Evolutionary conservation across 1,284 basidiomycete species (phyloP).

Genomic region (Flammula alnicola): DNA sequence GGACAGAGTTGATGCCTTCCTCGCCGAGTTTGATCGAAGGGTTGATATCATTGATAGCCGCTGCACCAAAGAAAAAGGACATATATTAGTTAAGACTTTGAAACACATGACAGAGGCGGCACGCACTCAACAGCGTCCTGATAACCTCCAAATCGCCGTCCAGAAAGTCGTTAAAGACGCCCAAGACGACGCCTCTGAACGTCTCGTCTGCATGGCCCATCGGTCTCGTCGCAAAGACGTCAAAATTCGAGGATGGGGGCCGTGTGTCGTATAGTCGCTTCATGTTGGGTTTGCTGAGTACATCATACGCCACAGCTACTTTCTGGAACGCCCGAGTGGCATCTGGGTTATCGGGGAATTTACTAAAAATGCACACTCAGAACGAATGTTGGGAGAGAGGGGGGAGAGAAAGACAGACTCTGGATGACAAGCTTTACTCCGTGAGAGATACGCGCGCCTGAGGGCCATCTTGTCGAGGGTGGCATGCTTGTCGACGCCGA

Average conservation of each 20-base stretch:
- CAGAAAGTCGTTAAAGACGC: slow-evolving; percentile 81
- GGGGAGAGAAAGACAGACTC: slow-evolving; percentile 67
- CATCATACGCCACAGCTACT: slow-evolving; percentile 82
- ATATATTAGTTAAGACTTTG: too few relatives aligned
- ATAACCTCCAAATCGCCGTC: slow-evolving; percentile 86
- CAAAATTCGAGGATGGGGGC: slow-evolving; percentile 48
- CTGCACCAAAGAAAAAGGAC: slow-evolving; percentile 47
- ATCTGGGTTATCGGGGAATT: slow-evolving; percentile 77
- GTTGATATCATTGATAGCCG: slow-evolving; percentile 74
- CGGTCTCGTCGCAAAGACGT: slow-evolving; percentile 57
- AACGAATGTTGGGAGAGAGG: slow-evolving; percentile 7
- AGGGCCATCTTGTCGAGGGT: slow-evolving; percentile 67
- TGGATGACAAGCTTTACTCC: slow-evolving; percentile 82
- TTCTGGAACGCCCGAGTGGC: slow-evolving; percentile 87
- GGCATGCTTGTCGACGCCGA: slow-evolving; percentile 61
- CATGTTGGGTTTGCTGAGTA: slow-evolving; percentile 74
- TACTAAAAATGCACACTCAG: slow-evolving; percentile 49
- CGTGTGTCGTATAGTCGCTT: slow-evolving; percentile 72
- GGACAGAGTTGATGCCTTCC: slow-evolving; percentile 70
- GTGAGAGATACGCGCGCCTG: slow-evolving; percentile 75
- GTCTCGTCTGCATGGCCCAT: slow-evolving; percentile 72
- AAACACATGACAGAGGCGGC: not conserved
- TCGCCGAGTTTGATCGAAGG: slow-evolving; percentile 72
- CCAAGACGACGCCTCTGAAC: slow-evolving; percentile 71
- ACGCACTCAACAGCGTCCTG: slow-evolving; percentile 71